Conservation (phyloP, 1,284 basidiomycete species). For the Pterula multifida region DNA sequence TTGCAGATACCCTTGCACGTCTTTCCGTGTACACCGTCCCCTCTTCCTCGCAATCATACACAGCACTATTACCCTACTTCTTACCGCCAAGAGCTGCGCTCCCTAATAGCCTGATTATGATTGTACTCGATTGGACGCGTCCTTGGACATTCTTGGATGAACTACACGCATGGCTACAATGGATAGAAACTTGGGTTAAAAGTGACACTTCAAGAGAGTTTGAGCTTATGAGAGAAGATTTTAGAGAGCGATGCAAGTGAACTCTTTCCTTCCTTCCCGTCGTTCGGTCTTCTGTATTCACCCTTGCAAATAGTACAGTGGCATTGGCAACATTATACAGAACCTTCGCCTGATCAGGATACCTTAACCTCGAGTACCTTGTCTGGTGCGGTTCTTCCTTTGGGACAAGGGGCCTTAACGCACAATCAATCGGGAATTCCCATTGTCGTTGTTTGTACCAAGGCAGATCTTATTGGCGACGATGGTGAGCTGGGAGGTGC, state of each 20-base stretch:
- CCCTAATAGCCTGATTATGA: constrained; percentile 73
- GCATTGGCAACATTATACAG: constrained; percentile 80
- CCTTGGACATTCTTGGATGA: constrained; percentile 90
- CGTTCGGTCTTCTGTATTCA: not conserved
- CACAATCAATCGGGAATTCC: constrained; percentile 78
- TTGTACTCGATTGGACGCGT: constrained; percentile 91
- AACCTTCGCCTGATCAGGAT: constrained; percentile 59
- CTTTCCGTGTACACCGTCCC: constrained; percentile 85
- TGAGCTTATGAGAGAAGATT: constrained; percentile 64
- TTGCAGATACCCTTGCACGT: constrained; percentile 69
- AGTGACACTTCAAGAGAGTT: constrained; percentile 57
- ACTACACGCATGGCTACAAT: constrained; percentile 73
- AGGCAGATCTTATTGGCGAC: constrained; percentile 80
- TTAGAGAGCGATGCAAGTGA: constrained; percentile 68
- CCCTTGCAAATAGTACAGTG: constrained; percentile 56
- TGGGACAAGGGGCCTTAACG: constrained; percentile 70
- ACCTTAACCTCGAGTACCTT: constrained; percentile 42
- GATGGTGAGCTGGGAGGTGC: constrained; percentile 60
- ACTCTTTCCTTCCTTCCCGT: constrained; percentile 2
- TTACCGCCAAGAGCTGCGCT: constrained; percentile 61
- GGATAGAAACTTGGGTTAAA: constrained; percentile 75
- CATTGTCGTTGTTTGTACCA: constrained; percentile 85
- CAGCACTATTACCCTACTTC: constrained; percentile 73
- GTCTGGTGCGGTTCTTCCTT: constrained; percentile 59
- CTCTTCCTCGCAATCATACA: constrained; percentile 63